Conservation (phyloP, 768 basidiomycete species). For the Tulasnella sp. region DNA sequence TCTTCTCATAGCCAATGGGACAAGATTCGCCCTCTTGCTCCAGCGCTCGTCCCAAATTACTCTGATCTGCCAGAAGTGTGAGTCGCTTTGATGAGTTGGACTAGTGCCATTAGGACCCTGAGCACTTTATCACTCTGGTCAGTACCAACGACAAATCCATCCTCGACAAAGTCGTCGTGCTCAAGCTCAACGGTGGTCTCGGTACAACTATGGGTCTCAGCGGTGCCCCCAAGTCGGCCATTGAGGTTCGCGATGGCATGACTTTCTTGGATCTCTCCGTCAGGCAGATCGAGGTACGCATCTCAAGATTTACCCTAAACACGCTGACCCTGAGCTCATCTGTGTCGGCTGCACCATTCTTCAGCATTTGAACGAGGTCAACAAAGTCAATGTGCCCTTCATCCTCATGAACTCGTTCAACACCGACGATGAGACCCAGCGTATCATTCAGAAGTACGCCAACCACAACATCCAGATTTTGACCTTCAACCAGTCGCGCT, state of each 20-base stretch:
- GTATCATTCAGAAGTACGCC: conserved; percentile 93
- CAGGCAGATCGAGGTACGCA: conserved; percentile 69
- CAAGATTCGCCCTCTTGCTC: conserved; percentile 74
- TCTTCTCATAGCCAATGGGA: conserved; percentile 61
- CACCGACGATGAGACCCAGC: conserved; percentile 90
- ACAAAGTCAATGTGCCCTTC: conserved; percentile 84
- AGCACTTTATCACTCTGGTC: neutral
- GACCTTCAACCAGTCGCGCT: conserved; percentile 83
- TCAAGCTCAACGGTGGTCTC: conserved; percentile 91
- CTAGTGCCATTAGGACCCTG: neutral
- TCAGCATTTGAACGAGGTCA: conserved; percentile 71
- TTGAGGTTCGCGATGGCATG: conserved; percentile 96
- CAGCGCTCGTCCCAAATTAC: conserved; percentile 80
- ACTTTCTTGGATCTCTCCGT: conserved; percentile 93
- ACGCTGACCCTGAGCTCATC: too few species aligned
- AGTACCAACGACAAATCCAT: conserved; percentile 43
- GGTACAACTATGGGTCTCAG: conserved; percentile 89
- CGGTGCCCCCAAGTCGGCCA: conserved; percentile 76
- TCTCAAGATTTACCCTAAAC: neutral
- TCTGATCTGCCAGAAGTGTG: conserved; percentile 41
- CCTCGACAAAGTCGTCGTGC: conserved; percentile 86
- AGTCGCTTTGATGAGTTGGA: neutral
- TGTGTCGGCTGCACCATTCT: neutral
- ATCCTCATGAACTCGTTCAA: conserved; percentile 99
- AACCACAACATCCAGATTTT: conserved; percentile 63